Percentiles rank a stretch among this genome's conserved stretches.
phyloP scores from a whole-genome alignment of 2,329 filamentous ascomycete genomes.

The Neurospora sp. region DNA sequence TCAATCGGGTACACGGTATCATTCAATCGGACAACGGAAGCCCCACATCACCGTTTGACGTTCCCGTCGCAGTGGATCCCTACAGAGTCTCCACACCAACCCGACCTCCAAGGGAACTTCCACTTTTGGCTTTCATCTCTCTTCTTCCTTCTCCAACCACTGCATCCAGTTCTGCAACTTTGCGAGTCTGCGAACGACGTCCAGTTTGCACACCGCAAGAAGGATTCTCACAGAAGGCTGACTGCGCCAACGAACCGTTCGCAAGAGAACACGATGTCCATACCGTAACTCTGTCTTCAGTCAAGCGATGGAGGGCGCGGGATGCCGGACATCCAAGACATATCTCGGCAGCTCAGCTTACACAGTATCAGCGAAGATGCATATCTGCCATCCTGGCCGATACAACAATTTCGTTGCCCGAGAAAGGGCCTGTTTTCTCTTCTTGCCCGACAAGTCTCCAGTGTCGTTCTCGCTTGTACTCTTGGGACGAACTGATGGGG shows the following conservation, averaged over 20 bases:
- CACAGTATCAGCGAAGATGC: background rate
- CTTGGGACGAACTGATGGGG: background rate
- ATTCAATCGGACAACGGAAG: background rate
- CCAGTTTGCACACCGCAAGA: background rate
- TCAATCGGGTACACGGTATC: background rate
- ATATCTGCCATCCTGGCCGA: background rate
- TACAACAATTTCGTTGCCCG: background rate
- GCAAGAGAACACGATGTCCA: background rate
- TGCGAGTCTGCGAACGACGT: background rate
- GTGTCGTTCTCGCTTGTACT: background rate
- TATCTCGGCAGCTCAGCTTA: background rate
- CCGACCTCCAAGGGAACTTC: background rate
- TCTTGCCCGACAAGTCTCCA: slow-evolving; percentile 1
- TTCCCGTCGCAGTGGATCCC: background rate
- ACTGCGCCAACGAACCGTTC: background rate
- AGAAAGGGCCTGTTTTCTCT: background rate
- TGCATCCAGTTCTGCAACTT: background rate
- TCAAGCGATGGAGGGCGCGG: background rate
- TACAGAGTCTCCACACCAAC: background rate
- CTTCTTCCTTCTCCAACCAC: background rate
- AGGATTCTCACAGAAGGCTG: background rate
- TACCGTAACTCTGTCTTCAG: background rate
- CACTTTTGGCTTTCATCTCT: background rate
- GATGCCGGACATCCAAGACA: background rate
- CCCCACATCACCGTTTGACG: background rate